A percentile compares a stretch with the other conserved stretches of the same genome.
phyloP scores from a whole-genome alignment of 1,284 basidiomycete genomes.

The Rhodofomes roseus region DNA sequence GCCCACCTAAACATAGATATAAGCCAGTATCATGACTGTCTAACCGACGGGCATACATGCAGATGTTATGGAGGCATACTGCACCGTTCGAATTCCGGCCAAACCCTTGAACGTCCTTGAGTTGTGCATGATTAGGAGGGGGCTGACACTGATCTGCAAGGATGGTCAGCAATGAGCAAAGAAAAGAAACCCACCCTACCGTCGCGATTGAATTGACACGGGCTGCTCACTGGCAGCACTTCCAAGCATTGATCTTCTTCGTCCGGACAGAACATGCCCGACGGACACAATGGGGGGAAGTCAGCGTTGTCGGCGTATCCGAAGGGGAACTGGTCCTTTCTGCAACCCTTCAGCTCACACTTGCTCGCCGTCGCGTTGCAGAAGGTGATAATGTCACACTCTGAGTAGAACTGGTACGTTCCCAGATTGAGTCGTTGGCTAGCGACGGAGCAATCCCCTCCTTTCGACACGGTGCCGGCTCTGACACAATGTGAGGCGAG shows the following conservation, averaged over 20 bases:
- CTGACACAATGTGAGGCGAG: conserved; percentile 26
- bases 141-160: conserved; percentile 69
- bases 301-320: conserved; percentile 45
- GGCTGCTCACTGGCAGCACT: conserved; percentile 55
- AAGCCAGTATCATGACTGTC: neutral
- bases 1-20: conserved; percentile 52
- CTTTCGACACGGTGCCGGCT: conserved; percentile 42
- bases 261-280: conserved; percentile 78
- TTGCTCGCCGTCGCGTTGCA: conserved; percentile 49
- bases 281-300: conserved; percentile 61
- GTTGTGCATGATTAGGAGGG: conserved; percentile 59
- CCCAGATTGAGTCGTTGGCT: conserved; percentile 68
- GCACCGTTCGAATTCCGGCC: conserved; percentile 79
- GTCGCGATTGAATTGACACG: conserved; percentile 86
- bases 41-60: conserved; percentile 53
- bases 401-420: conserved; percentile 73
- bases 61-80: conserved; percentile 76
- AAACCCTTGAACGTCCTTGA: conserved; percentile 52
- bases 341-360: conserved; percentile 67
- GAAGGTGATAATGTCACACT: conserved; percentile 71
- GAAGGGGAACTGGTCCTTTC: conserved; percentile 75
- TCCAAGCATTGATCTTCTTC: conserved; percentile 72
- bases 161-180: neutral
- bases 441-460: conserved; percentile 45
- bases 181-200: conserved; percentile 41